A percentile compares a stretch with the other conserved stretches of the same genome.
Conservation (phyloP, 257 asterid genomes). For the Solanum tacnaense region DNA sequence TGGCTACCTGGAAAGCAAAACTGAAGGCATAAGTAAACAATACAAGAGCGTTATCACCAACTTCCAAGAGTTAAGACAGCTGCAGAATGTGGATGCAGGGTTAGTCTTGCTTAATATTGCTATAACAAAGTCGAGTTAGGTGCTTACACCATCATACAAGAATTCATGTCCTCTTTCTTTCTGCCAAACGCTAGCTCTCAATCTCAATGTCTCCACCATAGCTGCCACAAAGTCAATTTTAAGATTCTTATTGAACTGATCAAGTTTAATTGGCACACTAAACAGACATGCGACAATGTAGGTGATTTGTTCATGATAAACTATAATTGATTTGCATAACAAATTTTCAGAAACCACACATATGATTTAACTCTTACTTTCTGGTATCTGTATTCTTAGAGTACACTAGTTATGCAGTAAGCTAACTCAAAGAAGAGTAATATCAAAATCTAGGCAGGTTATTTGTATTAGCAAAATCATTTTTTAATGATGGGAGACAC, state of each 20-base stretch:
- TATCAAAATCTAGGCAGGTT: neutral
- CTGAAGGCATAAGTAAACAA: neutral
- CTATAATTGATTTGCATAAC: neutral
- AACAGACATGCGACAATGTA: neutral
- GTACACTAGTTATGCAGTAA: neutral
- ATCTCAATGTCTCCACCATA: constrained; percentile 60
- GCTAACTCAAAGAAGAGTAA: neutral
- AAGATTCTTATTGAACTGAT: neutral
- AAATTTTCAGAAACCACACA: neutral
- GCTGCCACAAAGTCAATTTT: constrained; percentile 18
- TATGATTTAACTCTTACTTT: neutral
- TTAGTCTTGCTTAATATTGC: neutral
- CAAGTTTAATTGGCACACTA: neutral
- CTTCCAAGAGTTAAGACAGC: neutral
- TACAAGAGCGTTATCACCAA: neutral
- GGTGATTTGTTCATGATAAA: neutral
- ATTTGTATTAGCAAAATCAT: neutral
- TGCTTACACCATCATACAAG: constrained; percentile 74
- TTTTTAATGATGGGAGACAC: neutral
- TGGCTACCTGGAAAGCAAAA: constrained; percentile 42
- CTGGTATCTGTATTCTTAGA: neutral
- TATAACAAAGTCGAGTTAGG: neutral
- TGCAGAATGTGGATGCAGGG: neutral
- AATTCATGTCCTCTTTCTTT: constrained; percentile 56
- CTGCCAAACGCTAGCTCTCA: constrained; percentile 71